Evolutionary conservation across 140 eudicot species (phyloP).

Genomic region (Flaveria floridana): DNA sequence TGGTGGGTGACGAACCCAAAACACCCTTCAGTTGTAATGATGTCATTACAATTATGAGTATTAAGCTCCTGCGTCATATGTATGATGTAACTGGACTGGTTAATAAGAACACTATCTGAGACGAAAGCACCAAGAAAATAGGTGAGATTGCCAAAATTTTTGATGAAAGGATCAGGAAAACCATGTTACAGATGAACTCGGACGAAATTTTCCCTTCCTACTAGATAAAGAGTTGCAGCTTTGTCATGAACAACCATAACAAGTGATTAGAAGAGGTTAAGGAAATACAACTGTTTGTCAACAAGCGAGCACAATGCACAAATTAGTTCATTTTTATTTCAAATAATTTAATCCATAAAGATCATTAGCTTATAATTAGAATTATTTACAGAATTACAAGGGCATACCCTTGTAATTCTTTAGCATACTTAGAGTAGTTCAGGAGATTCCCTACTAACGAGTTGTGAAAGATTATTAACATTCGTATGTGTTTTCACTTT

Average conservation of each 20-base stretch:
- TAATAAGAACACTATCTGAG: background rate
- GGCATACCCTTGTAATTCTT: too few species aligned
- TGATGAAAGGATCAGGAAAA: background rate
- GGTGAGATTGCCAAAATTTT: background rate
- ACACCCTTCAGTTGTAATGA: background rate
- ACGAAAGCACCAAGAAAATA: background rate
- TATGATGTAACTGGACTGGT: background rate
- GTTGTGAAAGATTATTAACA: background rate
- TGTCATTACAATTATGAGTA: background rate
- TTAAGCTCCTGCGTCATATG: background rate
- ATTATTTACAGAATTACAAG: background rate
- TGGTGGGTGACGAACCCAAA: background rate
- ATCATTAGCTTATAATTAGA: background rate
- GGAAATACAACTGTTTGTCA: background rate
- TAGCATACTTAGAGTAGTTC: background rate
- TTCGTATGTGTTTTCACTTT: slow-evolving; percentile 4
- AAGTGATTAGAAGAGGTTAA: background rate
- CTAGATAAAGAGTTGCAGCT: background rate
- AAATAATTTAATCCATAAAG: background rate
- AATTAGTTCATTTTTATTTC: background rate
- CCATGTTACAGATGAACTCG: background rate
- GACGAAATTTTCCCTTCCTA: background rate
- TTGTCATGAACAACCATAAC: background rate
- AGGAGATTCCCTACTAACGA: background rate
- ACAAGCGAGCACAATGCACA: slow-evolving; percentile 2